Evolutionary conservation across 2,329 filamentous ascomycete species (phyloP), one percentile per base, ranked within the genome.

Genomic region (Pleomassaria siparia): DNA sequence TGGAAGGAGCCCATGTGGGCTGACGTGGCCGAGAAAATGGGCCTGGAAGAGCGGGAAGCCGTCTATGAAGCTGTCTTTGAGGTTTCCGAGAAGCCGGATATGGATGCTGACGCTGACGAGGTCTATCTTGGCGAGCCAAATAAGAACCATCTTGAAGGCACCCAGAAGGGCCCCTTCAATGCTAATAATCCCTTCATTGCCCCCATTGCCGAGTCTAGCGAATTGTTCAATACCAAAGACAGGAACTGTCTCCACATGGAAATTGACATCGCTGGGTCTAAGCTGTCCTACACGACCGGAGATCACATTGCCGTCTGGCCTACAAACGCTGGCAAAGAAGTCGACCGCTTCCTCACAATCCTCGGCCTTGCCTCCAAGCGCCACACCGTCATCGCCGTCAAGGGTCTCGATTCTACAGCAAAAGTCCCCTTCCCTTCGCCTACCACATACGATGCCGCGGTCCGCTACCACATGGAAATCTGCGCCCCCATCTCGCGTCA

Each of bases 1-100:
- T 99, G 94, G 94, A 99, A 99, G 77, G 94, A 99, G 65, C 91
- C 91, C 53, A 99, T 99, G 94, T 99, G 95, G 94, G 78, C 82
- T 62, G 88, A 88, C 50, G 79, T 99, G 44, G 80, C 87, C 20
- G 82, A 89, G 56, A 85, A 89, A 67, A 89, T 99, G 87, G 83
- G 83, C 44, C 77, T 99, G 46, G 88, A 97, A 73, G 94, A 99
- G 75, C 91, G 94, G 50, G 95, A 99, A 70, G 89, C 91, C 52
- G 85, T 95, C 50, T 99, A 97, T 71, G 95, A 99, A 71, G 90
- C 94, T 41, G 85, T 91, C 48, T 96, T 96, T 69, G 84, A 83
- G 60, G 85, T 99, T 60, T 82, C 81, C 21, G 88, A 96, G 62
- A 83, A 86, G 55, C 83, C 88, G 11, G 83, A 85, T 28, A 75